These are phyloP conservation scores for Aristolochia fimbriata DNA, from an alignment of 164 flowering plant genomes.

Conservation along the genomic window DNA sequence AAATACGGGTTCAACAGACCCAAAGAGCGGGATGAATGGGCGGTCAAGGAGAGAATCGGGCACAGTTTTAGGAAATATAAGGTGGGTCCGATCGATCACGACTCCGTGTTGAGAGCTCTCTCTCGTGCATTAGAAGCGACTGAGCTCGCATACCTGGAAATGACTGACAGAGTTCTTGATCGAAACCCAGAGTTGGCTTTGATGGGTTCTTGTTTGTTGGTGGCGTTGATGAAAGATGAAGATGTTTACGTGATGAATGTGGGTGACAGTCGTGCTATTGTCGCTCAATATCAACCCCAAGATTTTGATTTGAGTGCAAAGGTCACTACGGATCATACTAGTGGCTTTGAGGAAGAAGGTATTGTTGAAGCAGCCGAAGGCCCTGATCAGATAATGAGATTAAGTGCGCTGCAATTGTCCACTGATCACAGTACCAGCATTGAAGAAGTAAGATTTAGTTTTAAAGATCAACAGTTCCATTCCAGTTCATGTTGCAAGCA, in stretches of 20 bases:
- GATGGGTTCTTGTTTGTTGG: conserved; percentile 97
- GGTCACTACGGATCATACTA: conserved; percentile 14
- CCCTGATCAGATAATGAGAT: conserved; percentile 31
- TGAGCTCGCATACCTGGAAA: conserved; percentile 71
- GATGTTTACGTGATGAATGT: conserved; percentile 99
- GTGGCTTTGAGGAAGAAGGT: conserved; percentile 31
- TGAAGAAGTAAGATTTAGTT: conserved; percentile 62
- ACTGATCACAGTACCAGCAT: conserved; percentile 99
- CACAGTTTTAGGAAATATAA: conserved; percentile 40
- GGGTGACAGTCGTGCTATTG: conserved; percentile 96
- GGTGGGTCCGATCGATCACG: conserved; percentile 80
- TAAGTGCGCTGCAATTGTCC: conserved; percentile 87
- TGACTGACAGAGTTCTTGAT: conserved; percentile 87
- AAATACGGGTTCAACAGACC: conserved; percentile 58
- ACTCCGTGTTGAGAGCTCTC: conserved; percentile 69
- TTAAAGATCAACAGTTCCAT: background rate
- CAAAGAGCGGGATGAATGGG: conserved; percentile 56
- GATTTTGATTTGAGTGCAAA: conserved; percentile 25
- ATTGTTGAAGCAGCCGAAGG: conserved; percentile 49
- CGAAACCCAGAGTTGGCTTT: conserved; percentile 84
- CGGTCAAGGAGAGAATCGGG: conserved; percentile 41
- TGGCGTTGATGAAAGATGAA: conserved; percentile 88
- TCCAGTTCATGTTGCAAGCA: too few relatives aligned
- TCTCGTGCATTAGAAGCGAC: conserved; percentile 71
- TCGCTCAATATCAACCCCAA: conserved; percentile 58